Evolutionary conservation across 78 protist genomes (phyloP), one percentile per base, ranked within the genome.

Genomic region (Pigoraptor vietnamica): DNA sequence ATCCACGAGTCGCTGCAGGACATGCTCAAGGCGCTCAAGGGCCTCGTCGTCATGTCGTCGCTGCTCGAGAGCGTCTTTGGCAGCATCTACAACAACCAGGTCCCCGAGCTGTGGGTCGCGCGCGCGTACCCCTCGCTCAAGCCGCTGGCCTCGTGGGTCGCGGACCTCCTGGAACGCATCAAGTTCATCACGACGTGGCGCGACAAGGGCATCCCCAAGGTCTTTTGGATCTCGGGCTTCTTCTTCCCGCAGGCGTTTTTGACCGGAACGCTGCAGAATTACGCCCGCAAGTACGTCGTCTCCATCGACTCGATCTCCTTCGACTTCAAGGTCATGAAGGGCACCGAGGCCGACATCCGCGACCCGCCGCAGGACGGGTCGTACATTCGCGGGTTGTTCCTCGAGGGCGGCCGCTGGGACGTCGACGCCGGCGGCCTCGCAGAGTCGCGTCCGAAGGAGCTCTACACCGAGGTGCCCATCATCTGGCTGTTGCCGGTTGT

Each of bases 171-270:
- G 67, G 33, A 0, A 35, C 95, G 98, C 32, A 6, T 89, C n/a
- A 55, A 37, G 39, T 96, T 96, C 93, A 90, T 97, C 67, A 67
- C 14, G 32, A 0, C 10, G 40, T 95, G 97, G 95, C 21, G 1
- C 6, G 24, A 92, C 32, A 29, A 90, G 0, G 98, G 98, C 33
- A 0, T n/a, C 0, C 97, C 98, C 37, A 39, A 0, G 21, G 84
- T 36, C 39, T 96, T 92, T 89, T 95, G 97, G 97, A 92, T 98
- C 87, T 90, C 95, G 0, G 96, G 97, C 6, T 93, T 97, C 93
- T 97, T 93, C 96, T 97, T 97, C 97, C 99, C 99, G 32, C 98
- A 98, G 91, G 98, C 96, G 9, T 97, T 97, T 94, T 40, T 98
- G 35, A 98, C 98, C 2, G 99, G 98, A 37, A 95, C 95, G 40